Conservation (phyloP, 2,329 filamentous ascomycete species). For the Epichloe sylvatica region DNA sequence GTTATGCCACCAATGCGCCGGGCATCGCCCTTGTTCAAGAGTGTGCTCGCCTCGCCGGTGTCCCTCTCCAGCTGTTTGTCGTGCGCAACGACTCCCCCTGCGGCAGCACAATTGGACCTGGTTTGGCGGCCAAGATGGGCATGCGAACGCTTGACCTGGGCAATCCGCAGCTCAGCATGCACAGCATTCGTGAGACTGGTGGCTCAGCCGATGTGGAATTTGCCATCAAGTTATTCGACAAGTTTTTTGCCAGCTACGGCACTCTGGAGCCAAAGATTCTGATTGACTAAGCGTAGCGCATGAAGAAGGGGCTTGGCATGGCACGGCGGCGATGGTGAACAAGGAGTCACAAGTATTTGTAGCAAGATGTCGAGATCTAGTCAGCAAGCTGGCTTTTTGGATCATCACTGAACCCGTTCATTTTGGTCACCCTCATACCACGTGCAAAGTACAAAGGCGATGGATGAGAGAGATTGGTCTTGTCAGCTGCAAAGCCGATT, state of each 20-base stretch:
- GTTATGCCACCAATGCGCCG: constrained; percentile 91
- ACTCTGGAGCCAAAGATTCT: constrained; percentile 69
- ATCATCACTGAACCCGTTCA: too few relatives aligned
- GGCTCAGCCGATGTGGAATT: constrained; percentile 79
- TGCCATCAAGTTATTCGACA: constrained; percentile 71
- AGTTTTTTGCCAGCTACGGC: constrained; percentile 79
- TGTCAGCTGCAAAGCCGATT: too few relatives aligned
- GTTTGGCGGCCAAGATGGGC: constrained; percentile 76
- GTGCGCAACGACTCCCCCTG: constrained; percentile 93
- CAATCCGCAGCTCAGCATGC: constrained; percentile 92
- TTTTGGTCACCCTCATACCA: too few relatives aligned
- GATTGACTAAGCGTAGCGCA: constrained; percentile 45
- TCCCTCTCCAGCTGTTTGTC: constrained; percentile 90
- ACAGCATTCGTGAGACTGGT: constrained; percentile 87
- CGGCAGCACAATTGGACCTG: constrained; percentile 95
- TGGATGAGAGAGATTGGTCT: too few relatives aligned
- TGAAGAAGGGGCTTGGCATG: background rate
- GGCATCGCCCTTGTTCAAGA: constrained; percentile 89
- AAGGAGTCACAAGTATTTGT: too few relatives aligned
- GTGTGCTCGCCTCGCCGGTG: constrained; percentile 56
- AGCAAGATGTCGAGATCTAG: too few relatives aligned
- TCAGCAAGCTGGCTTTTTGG: too few relatives aligned
- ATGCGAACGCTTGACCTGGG: constrained; percentile 82
- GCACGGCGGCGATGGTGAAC: too few relatives aligned
- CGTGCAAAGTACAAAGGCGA: too few relatives aligned